A percentile compares a stretch with the other conserved stretches of the same genome.
These are phyloP conservation scores for Pyricularia sp. DNA, from an alignment of 2,329 filamentous ascomycete genomes.

Conservation along the genomic window DNA sequence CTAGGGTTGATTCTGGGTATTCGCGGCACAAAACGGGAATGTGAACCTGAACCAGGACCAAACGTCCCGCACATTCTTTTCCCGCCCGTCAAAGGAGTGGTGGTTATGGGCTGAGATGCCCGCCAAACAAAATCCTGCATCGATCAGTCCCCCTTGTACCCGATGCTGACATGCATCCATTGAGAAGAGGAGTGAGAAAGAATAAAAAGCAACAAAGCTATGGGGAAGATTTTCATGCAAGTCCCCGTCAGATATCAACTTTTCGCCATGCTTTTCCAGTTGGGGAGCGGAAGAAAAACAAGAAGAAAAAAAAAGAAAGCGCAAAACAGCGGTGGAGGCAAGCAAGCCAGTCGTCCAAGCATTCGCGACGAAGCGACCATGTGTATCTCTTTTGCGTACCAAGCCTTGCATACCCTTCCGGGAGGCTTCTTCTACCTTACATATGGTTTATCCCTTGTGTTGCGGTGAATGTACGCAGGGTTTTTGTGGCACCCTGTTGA, in stretches of 20 bases:
- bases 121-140: neutral
- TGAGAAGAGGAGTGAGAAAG: neutral
- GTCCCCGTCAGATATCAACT: neutral
- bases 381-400: neutral
- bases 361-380: neutral
- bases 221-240: neutral
- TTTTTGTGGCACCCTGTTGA: neutral
- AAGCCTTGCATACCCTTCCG: neutral
- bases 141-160: neutral
- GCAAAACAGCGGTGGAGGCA: neutral
- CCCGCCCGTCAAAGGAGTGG: neutral
- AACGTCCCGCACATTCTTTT: neutral
- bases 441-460: neutral
- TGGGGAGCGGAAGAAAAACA: no score
- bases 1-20: neutral
- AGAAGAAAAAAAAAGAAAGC: neutral
- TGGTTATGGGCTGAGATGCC: neutral
- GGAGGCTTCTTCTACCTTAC: neutral
- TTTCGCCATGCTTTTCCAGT: no score
- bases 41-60: neutral
- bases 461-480: neutral
- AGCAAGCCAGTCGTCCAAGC: neutral
- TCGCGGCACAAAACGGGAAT: neutral
- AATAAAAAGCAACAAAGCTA: neutral
- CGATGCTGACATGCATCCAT: neutral